Evolutionary conservation across 2,329 filamentous ascomycete species (phyloP), one percentile per base, ranked within the genome.

Genomic region (Nemania sp.): DNA sequence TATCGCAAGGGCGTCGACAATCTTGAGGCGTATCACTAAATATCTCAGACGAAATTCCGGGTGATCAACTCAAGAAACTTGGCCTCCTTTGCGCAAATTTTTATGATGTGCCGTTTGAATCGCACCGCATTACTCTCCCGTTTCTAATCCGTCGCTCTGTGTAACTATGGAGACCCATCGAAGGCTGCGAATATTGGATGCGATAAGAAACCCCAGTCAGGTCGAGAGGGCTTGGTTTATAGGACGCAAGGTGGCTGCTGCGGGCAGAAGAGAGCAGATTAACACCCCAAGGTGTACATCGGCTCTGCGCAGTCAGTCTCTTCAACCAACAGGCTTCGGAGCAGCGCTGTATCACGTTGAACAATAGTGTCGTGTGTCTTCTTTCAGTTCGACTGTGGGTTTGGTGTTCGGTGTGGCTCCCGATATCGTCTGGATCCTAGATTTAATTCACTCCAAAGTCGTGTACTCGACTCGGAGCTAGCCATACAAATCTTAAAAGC

Each of bases 81-180:
- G 14, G 11, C 6, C 11, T 34, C 14, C 22, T 30, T 33, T 17
- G 26, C 26, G 12, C 28, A 46, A 22, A 34, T 14, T 20, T 11
- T 26, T 8, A 28, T 11, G n/a, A 26, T 30, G 20, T 34, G 31
- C 37, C 31, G 45, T 33, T 47, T n/a, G 23, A 50, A 14, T 33
- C 7, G 34, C 39, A 37, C 54, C 50, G 42, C 15, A 43, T 36
- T 50, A 43, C 50, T 57, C 39, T 57, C 53, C 57, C 49, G 12
- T 57, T 54, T 49, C 50, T 57, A 39, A 40, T 54, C 54, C 54
- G 42, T 59, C 50, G 39, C 54, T 40, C 20, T 51, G 20, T 39
- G 26, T 20, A 46, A 28, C 30, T 17, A 46, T 36, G 22, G 11
- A 57, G 37, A 57, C 57, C 53, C 57, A 57, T 59, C 57, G 53